These are phyloP conservation scores for Acanthamoeba royreba DNA, from an alignment of 208 protist species.

Conservation along the genomic window DNA sequence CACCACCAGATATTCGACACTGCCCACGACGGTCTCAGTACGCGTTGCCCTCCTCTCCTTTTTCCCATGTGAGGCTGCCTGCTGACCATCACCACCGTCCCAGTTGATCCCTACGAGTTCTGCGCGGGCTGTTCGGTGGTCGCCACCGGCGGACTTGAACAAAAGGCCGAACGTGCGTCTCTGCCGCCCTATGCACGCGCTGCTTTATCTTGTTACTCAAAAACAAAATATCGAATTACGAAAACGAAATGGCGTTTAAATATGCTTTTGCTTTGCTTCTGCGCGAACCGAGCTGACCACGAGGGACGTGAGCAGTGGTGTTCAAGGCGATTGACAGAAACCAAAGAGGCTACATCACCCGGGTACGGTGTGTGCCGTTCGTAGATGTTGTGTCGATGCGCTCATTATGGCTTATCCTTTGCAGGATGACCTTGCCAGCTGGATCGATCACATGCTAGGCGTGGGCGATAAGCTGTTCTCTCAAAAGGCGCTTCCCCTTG, in stretches of 20 bases:
- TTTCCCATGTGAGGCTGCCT: neutral
- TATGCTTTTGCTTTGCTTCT: no score
- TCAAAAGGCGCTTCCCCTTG: neutral
- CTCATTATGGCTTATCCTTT: neutral
- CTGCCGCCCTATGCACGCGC: neutral
- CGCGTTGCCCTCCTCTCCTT: neutral
- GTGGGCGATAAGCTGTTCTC: constrained; percentile 21
- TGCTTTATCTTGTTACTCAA: neutral
- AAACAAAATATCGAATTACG: neutral
- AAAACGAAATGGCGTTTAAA: no score
- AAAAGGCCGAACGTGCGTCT: constrained; percentile 5
- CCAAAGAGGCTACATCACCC: neutral
- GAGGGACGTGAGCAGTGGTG: neutral
- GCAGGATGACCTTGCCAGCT: neutral
- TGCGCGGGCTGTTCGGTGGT: neutral
- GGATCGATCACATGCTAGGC: neutral
- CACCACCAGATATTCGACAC: neutral
- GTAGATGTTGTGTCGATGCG: neutral
- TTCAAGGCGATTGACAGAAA: constrained; percentile 25
- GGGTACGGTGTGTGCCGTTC: neutral
- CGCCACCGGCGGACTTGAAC: neutral
- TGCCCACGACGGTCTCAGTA: neutral
- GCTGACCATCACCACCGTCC: neutral
- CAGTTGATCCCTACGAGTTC: constrained; percentile 38
- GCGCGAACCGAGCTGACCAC: neutral